Evolutionary conservation across 305 asterid species (phyloP), one percentile per base, ranked within the genome.

Genomic region (Withania somnifera): DNA sequence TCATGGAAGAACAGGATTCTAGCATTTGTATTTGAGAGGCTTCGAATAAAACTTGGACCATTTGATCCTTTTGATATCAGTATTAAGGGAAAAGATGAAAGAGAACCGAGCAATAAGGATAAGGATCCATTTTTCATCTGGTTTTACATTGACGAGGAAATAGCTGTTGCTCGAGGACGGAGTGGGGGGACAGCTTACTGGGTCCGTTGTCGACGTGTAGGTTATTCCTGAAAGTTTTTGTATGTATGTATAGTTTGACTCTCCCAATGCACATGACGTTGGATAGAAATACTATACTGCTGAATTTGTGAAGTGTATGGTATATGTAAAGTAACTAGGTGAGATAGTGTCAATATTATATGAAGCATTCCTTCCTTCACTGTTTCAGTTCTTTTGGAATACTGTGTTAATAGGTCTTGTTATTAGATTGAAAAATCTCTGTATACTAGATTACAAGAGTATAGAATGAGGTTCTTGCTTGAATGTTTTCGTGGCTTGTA

Each of bases 101-200:
- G 91, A 80, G 98, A 95, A 82, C 97, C 97, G 8, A 85, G 87
- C 86, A 95, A 86, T 67, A 82, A 90, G 85, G 93, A 89, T 58
- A 81, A 88, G 77, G 95, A 95, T 82, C 97, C 98, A 9, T 92
- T 94, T 82, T 95, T 95, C 83, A 83, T 91, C 68, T 94, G 99
- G 99, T 93, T 92, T 81, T 95, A 94, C 61, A 83, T 95, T 17
- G 99, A 95, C 32, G 97, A 95, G 83, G 99, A 95, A 81, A 91
- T 93, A 53, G 97, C 95, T 19, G 97, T 95, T 84, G 99, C 97
- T 51, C 95, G 96, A 47, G 99, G 99, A 36, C 88, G 87, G 84
- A 90, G 99, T 82, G 98, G 99, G 17, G 97, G 98, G 50, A 95
- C 99, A 71, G 98, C 98, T n/a, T 94, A 91, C 82, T 95, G 99